Base-by-base conservation (phyloP, 2,329 filamentous ascomycete genomes). In the Fusarium sp. region DNA sequence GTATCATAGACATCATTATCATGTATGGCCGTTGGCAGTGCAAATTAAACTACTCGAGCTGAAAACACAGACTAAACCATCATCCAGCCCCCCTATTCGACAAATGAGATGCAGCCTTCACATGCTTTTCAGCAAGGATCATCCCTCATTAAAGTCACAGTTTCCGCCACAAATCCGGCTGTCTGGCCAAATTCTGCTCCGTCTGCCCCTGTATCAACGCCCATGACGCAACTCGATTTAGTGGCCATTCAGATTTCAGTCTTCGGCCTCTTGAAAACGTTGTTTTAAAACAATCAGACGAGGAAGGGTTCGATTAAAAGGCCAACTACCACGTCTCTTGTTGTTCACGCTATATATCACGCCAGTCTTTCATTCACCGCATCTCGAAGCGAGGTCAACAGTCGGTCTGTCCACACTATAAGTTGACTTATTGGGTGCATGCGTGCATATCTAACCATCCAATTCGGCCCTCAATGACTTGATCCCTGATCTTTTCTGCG, bases 41-140 rank as follows among this genome's bases (percentile, higher is more conserved):
- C 52, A 58, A 41, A 40, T 61, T 49, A 49, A 44, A 47, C 61
- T 41, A 45, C 47, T 61, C 7, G 22, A 50, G 41, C 29, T 56
- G 34, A 49, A 28, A 48, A 38, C 29, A 43, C 35, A 58, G 36
- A 42, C 41, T 55, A 28, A 39, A 52, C 51, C 26, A 61, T 51
- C 50, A 39, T 36, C 40, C 56, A 46, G 41, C 53, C 49, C 53
- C 62, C 46, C 41, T 55, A 19, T 38, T 63, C 47, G 36, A 39
- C 58, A 52, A 51, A 32, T 45, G n/a, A 38, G 19, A n/a, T 22
- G 39, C 46, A 44, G 13, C 24, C 53, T 56, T 66, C 63, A 65
- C 62, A 65, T 65, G 63, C 63, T 65, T 65, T 48, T 24, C 10
- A 64, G 63, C 62, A 64, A 62, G 63, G 62, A 65, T 66, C 63